These are phyloP conservation scores for Cryoendolithus antarcticus DNA, from an alignment of 2,329 filamentous ascomycete species.

Conservation along the genomic window DNA sequence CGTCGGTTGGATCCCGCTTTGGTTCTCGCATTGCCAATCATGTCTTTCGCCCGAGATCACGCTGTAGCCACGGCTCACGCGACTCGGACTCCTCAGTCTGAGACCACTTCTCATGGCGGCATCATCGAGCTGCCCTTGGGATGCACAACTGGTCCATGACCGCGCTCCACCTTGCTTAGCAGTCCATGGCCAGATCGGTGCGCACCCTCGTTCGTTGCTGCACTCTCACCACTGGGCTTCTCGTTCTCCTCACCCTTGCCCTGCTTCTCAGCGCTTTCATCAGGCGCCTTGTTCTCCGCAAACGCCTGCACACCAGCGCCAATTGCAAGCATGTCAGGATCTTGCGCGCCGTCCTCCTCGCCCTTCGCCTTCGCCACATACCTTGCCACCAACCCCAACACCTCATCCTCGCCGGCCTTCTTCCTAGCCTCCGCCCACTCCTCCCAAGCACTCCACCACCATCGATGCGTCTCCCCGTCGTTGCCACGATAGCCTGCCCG, in stretches of 20 bases:
- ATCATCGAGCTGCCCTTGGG: constrained; percentile 9
- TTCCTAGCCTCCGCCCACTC: constrained; percentile 12
- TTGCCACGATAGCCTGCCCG: constrained; percentile 37
- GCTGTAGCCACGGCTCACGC: too few relatives aligned
- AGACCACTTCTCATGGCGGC: constrained; percentile 14
- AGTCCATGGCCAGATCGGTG: neutral
- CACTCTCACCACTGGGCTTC: neutral
- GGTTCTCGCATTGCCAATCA: too few relatives aligned
- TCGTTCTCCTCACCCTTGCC: too few relatives aligned
- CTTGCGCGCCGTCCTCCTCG: constrained; percentile 8
- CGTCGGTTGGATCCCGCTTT: too few relatives aligned
- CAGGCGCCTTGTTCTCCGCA: constrained; percentile 13
- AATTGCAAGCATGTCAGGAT: constrained; percentile 19
- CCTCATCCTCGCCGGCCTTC: constrained; percentile 2
- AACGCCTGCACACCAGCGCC: constrained; percentile 19
- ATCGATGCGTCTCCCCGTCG: constrained; percentile 39
- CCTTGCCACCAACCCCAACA: constrained; percentile 3
- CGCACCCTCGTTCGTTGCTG: neutral
- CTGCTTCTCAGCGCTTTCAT: neutral
- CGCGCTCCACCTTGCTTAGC: constrained; percentile 5
- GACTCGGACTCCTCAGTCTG: too few relatives aligned
- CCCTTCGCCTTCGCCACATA: constrained; percentile 4
- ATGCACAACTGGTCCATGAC: constrained; percentile 9
- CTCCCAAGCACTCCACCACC: constrained; percentile 41
- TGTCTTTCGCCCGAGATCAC: too few relatives aligned